Conservation (phyloP, 2,329 filamentous ascomycete species). For the Aureobasidium uvarum region DNA sequence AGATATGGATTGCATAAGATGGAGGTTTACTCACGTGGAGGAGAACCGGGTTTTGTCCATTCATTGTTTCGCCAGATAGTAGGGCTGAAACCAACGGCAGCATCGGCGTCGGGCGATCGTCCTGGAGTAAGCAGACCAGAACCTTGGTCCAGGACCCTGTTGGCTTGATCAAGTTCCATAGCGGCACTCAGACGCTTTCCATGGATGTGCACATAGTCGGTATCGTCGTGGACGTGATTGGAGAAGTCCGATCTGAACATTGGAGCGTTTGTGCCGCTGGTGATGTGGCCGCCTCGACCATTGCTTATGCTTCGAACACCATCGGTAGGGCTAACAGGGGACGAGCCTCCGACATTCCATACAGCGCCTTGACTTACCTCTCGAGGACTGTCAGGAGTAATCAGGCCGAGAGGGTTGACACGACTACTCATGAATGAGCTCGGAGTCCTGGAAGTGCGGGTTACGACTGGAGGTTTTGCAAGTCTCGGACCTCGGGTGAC, state of each 20-base stretch:
- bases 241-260: slow-evolving; percentile 57
- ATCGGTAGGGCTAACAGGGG: slow-evolving; percentile 54
- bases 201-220: slow-evolving; percentile 66
- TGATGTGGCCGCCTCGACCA: slow-evolving; percentile 63
- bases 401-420: slow-evolving; percentile 10
- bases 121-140: neutral
- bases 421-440: slow-evolving; percentile 19
- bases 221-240: slow-evolving; percentile 46
- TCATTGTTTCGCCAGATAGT: slow-evolving; percentile 44
- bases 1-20: slow-evolving; percentile 26
- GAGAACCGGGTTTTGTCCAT: slow-evolving; percentile 38
- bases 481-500: neutral
- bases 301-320: slow-evolving; percentile 49
- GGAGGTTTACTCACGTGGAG: slow-evolving; percentile 28
- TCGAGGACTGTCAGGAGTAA: slow-evolving; percentile 13
- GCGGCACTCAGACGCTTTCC: slow-evolving; percentile 74
- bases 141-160: slow-evolving; percentile 57
- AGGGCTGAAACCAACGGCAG: neutral
- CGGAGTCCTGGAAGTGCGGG: slow-evolving; percentile 1
- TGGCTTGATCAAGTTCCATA: slow-evolving; percentile 70
- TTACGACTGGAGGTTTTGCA: neutral
- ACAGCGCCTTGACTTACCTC: slow-evolving; percentile 64
- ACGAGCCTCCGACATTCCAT: slow-evolving; percentile 74
- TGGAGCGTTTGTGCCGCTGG: slow-evolving; percentile 70
- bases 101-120: neutral